Conservation (phyloP, 768 basidiomycete genomes). For the Coprinopsis cinerea region DNA sequence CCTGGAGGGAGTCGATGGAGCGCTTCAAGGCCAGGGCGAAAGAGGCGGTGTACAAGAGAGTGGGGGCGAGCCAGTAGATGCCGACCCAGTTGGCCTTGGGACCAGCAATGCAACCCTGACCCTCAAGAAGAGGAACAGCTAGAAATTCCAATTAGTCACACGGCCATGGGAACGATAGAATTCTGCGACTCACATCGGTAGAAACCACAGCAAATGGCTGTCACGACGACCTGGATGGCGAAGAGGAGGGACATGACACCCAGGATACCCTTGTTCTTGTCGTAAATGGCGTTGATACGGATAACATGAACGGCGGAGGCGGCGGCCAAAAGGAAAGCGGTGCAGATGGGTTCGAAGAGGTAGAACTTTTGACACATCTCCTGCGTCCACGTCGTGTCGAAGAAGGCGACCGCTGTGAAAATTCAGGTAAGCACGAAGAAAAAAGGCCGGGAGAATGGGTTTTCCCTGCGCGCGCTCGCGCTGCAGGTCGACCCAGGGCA, state of each 20-base stretch:
- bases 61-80: constrained; percentile 79
- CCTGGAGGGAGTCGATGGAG: constrained; percentile 50
- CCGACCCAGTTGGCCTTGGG: constrained; percentile 78
- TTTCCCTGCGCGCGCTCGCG: too few species aligned
- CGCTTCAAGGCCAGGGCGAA: constrained; percentile 56
- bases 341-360: constrained; percentile 84
- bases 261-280: constrained; percentile 53
- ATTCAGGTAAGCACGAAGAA: constrained; percentile 3
- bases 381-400: constrained; percentile 64
- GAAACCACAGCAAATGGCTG: constrained; percentile 73
- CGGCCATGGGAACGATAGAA: constrained; percentile 4
- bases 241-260: constrained; percentile 51
- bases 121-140: constrained; percentile 66
- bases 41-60: constrained; percentile 64
- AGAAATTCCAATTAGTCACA: constrained; percentile 7
- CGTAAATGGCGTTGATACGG: constrained; percentile 75
- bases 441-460: background rate
- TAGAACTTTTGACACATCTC: constrained; percentile 65
- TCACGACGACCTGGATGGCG: constrained; percentile 63
- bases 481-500: background rate
- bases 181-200: constrained; percentile 50
- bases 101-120: constrained; percentile 84
- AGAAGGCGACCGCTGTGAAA: constrained; percentile 71
- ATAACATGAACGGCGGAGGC: constrained; percentile 70
- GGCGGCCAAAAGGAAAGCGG: constrained; percentile 72